Evolutionary conservation across 768 basidiomycete genomes (phyloP), one percentile per base, ranked within the genome.

Genomic region (Asterophora parasitica): DNA sequence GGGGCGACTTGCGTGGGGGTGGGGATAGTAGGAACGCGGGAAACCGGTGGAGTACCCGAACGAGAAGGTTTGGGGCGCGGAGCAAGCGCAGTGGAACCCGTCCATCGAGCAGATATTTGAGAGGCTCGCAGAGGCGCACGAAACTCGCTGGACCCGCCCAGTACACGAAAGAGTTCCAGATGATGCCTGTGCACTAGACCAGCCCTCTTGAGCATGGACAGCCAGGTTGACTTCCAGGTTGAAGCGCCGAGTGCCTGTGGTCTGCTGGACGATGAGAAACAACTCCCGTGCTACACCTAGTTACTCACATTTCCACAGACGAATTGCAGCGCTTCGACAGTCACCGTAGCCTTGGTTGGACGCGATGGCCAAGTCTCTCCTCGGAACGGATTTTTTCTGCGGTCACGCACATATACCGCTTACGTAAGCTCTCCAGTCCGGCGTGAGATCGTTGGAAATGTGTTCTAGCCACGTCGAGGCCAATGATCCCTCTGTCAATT

Each of bases 181-280:
- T 73, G 72, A 66, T 68, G 74, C 68, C 76, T 78, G 70, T 67
- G 72, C 65, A 73, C 67, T 67, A 75, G 69, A 60, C 73, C 65
- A 61, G 69, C 74, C 69, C 77, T 78, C 79, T 76, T 79, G 68
- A 81, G 83, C 84, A 87, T 87, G 79, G 79, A 81, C 81, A 79
- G 76, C 72, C 74, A 73, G 74, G 55, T 31, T 52, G 59, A 52
- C 43, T 58, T 63, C 59, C 64, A 64, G 54, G 43, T 53, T 55
- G 54, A 44, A 28, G 46, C 39, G 52, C 50, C 30, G 19, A 17
- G 36, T 41, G 43, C 43, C 46, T 44, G 40, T 37, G 48, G 52
- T 45, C 49, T 42, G 10, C 16, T 9, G 12, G 31, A 4, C 28
- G 17, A 28, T 28, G 7, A 20, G 45, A 42, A 35, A 26, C 17